These are phyloP conservation scores for Vigna mungo DNA, from an alignment of 306 rosid species.

Conservation along the genomic window DNA sequence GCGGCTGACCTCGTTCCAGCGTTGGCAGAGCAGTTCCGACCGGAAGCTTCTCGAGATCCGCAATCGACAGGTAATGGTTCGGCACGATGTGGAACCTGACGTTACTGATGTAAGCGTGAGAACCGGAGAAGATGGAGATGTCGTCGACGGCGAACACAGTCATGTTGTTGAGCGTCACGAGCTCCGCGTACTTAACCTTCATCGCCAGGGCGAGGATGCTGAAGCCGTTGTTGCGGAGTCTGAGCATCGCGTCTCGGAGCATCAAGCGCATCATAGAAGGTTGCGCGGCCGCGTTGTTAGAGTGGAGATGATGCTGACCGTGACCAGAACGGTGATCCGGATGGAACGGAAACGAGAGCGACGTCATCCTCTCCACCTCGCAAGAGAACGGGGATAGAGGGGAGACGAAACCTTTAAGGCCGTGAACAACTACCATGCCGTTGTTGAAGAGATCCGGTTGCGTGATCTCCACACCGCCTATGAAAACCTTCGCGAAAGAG, in stretches of 20 bases:
- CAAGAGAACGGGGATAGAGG: constrained; percentile 72
- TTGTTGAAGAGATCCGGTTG: constrained; percentile 72
- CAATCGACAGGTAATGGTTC: constrained; percentile 54
- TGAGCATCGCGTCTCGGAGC: constrained; percentile 72
- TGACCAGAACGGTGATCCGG: constrained; percentile 51
- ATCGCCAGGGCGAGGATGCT: constrained; percentile 68
- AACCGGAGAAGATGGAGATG: constrained; percentile 73
- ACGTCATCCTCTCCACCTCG: constrained; percentile 65
- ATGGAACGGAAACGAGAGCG: constrained; percentile 65
- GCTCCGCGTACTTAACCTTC: constrained; percentile 69
- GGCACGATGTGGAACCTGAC: constrained; percentile 75
- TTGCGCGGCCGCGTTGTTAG: constrained; percentile 35
- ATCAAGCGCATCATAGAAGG: constrained; percentile 67
- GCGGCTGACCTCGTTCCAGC: constrained; percentile 57
- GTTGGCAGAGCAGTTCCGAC: constrained; percentile 68
- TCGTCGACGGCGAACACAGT: constrained; percentile 72
- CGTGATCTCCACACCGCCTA: constrained; percentile 73
- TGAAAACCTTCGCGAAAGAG: constrained; percentile 51
- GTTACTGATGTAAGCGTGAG: constrained; percentile 65
- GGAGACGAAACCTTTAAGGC: constrained; percentile 67
- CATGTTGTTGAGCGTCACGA: constrained; percentile 64
- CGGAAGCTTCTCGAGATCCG: constrained; percentile 72
- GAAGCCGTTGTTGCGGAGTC: constrained; percentile 76
- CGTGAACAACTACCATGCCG: constrained; percentile 68
- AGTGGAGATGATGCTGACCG: constrained; percentile 33